These are phyloP conservation scores for Phialophora verrucosa DNA, from an alignment of 2,329 filamentous ascomycete genomes.

Conservation along the genomic window DNA sequence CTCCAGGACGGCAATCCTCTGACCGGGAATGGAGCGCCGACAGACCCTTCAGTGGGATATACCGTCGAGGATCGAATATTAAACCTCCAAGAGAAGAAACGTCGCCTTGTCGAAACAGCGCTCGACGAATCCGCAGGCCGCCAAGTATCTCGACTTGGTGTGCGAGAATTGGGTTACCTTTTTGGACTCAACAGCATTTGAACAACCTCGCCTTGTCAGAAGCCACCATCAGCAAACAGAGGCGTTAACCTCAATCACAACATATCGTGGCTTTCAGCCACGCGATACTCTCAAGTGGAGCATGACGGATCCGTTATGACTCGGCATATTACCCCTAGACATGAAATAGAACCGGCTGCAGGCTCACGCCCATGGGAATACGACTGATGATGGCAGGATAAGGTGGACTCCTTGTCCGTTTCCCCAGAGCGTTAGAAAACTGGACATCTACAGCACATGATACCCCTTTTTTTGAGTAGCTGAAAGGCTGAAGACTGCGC, in stretches of 20 bases:
- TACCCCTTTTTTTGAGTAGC: not conserved
- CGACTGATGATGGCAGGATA: not conserved
- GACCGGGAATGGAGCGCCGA: slow-evolving; percentile 3
- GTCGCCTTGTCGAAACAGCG: slow-evolving; percentile 75
- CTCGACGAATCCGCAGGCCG: slow-evolving; percentile 76
- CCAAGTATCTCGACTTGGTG: slow-evolving; percentile 69
- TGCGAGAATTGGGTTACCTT: slow-evolving; percentile 71
- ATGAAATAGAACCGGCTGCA: not conserved
- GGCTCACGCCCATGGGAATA: not conserved
- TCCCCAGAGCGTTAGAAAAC: not conserved
- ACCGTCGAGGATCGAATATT: slow-evolving; percentile 91
- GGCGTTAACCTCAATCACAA: not conserved
- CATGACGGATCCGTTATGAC: not conserved
- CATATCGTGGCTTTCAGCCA: not conserved
- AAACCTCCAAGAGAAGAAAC: slow-evolving; percentile 77
- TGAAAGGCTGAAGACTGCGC: not conserved
- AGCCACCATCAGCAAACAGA: not conserved
- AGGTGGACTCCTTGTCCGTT: not conserved
- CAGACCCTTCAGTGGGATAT: slow-evolving; percentile 9
- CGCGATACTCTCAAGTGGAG: not conserved
- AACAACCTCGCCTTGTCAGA: not conserved
- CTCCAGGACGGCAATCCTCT: slow-evolving; percentile 8
- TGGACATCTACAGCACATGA: not conserved
- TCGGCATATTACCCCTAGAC: not conserved
- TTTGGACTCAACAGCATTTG: slow-evolving; percentile 54